A percentile compares a stretch with the other conserved stretches of the same genome.
phyloP scores from a whole-genome alignment of 768 basidiomycete species.

The Holtermannia corniformis region DNA sequence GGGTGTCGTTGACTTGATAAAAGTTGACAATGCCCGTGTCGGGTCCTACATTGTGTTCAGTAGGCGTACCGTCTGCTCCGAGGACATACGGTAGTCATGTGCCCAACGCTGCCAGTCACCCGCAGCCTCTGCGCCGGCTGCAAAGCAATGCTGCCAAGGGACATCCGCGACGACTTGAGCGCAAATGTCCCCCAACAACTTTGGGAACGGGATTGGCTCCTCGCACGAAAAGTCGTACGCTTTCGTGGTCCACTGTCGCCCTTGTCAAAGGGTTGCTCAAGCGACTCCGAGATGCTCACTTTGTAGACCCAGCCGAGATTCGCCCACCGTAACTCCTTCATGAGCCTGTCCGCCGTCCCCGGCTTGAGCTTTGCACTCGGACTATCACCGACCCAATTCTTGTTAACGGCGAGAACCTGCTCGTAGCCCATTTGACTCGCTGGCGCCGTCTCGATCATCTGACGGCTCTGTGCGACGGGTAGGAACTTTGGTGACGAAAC shows the following conservation, averaged over 20 bases:
- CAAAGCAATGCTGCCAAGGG: slow-evolving; percentile 60
- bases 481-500: neutral
- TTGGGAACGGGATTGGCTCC: slow-evolving; percentile 56
- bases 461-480: slow-evolving; percentile 46
- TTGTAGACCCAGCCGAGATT: slow-evolving; percentile 92
- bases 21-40: slow-evolving; percentile 97
- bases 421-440: slow-evolving; percentile 53
- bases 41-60: slow-evolving; percentile 64
- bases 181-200: slow-evolving; percentile 53
- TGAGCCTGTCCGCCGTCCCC: slow-evolving; percentile 49
- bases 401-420: slow-evolving; percentile 50
- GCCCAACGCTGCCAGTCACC: slow-evolving; percentile 66
- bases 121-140: slow-evolving; percentile 12
- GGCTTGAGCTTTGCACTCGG: slow-evolving; percentile 58
- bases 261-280: neutral
- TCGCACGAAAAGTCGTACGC: slow-evolving; percentile 73
- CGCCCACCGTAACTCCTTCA: slow-evolving; percentile 81
- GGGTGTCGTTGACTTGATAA: slow-evolving; percentile 79
- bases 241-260: slow-evolving; percentile 77
- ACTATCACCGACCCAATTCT: slow-evolving; percentile 48
- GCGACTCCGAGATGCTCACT: slow-evolving; percentile 20
- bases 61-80: too few species aligned
- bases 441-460: slow-evolving; percentile 62
- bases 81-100: slow-evolving; percentile 60
- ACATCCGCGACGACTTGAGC: slow-evolving; percentile 54